A percentile compares a stretch with the other conserved stretches of the same genome.
These are phyloP conservation scores for Acer negundo DNA, from an alignment of 345 rosid genomes.

Conservation along the genomic window DNA sequence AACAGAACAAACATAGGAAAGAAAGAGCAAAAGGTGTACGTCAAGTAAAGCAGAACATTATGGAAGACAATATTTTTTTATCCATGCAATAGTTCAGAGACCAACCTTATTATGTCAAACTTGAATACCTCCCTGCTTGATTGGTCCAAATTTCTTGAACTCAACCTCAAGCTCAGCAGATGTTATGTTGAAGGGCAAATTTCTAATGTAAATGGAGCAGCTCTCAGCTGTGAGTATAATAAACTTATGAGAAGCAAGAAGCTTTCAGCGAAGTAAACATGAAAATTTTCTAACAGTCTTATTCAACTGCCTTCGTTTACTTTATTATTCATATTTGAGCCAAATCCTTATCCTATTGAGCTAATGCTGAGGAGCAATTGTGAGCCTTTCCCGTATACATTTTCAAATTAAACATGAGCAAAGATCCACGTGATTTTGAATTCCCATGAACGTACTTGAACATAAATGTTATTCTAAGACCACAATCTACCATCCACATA, in stretches of 20 bases:
- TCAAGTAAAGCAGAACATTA: background rate
- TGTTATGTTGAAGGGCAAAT: slow-evolving; percentile 49
- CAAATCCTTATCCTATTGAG: background rate
- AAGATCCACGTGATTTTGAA: background rate
- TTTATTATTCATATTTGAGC: background rate
- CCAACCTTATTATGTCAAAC: slow-evolving; percentile 72
- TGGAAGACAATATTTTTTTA: background rate
- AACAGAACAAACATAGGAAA: slow-evolving; percentile 16
- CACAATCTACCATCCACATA: no score
- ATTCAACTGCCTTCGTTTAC: background rate
- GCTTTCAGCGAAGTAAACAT: background rate
- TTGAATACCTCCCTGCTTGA: slow-evolving; percentile 69
- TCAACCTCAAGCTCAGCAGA: slow-evolving; percentile 57
- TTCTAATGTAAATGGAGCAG: slow-evolving; percentile 65
- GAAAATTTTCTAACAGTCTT: background rate
- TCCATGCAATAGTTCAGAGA: slow-evolving; percentile 14
- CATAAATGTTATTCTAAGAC: slow-evolving; percentile 4
- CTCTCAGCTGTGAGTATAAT: slow-evolving; percentile 50
- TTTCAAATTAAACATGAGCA: slow-evolving; percentile 9
- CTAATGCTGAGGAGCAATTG: background rate
- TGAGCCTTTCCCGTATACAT: background rate
- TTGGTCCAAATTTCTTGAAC: slow-evolving; percentile 71
- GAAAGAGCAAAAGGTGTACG: slow-evolving; percentile 10
- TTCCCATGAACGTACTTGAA: background rate
- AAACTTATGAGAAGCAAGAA: background rate